Conservation (phyloP, 2,329 filamentous ascomycete species). For the Phaeosphaeriaceae sp. region DNA sequence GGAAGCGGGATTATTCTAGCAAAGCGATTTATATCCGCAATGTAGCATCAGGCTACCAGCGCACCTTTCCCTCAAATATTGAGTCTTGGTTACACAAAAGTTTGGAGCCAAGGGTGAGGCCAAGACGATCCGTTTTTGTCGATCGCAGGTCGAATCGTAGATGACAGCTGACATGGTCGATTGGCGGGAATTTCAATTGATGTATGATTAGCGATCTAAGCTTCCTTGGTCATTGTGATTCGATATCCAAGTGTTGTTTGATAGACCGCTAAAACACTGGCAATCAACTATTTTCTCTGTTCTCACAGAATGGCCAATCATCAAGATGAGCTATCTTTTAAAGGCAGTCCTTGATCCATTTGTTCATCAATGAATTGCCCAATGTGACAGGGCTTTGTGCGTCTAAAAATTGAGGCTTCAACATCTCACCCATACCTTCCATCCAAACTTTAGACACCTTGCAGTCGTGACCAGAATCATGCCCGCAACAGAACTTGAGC, state of each 20-base stretch:
- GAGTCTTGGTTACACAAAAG: not conserved
- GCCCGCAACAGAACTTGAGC: slow-evolving; percentile 22
- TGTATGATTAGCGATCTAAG: not conserved
- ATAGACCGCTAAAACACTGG: not conserved
- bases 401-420: not conserved
- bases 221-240: not conserved
- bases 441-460: slow-evolving; percentile 32
- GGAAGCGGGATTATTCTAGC: no score
- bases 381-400: no score
- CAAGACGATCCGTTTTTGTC: not conserved
- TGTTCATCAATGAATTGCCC: not conserved
- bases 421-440: slow-evolving; percentile 27
- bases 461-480: slow-evolving; percentile 21
- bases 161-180: not conserved
- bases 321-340: no score
- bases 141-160: not conserved
- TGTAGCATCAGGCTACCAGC: not conserved
- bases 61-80: not conserved
- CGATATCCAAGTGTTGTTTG: not conserved
- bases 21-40: no score
- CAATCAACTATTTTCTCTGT: not conserved
- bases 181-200: not conserved
- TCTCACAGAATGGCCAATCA: no score
- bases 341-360: not conserved
- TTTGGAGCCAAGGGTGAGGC: not conserved